Conservation (phyloP, 805 yeast species). For the Cyberlindnera subsufficiens region DNA sequence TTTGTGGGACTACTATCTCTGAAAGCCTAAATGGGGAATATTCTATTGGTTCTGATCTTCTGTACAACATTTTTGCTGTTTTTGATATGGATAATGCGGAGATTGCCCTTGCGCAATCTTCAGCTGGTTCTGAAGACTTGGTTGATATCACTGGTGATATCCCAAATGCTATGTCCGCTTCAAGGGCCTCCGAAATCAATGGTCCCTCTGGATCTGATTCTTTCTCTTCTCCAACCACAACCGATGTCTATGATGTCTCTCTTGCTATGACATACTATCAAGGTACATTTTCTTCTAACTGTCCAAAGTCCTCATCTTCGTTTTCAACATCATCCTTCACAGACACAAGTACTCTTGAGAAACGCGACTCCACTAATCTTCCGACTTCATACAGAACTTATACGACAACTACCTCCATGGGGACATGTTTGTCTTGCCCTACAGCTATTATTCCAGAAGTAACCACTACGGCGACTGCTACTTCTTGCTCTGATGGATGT, state of each 20-base stretch:
- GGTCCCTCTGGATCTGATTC: background rate
- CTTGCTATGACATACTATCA: background rate
- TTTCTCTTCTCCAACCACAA: constrained; percentile 4
- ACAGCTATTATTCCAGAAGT: background rate
- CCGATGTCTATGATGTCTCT: constrained; percentile 1
- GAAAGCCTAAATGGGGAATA: background rate
- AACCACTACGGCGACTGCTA: background rate
- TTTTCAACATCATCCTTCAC: background rate
- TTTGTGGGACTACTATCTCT: constrained; percentile 12
- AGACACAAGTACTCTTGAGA: background rate
- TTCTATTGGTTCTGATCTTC: constrained; percentile 11
- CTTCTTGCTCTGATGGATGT: background rate
- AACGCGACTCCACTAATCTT: background rate
- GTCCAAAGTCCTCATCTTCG: constrained; percentile 1
- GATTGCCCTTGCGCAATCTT: constrained; percentile 13
- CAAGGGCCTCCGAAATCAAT: background rate
- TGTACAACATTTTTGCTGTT: constrained; percentile 12
- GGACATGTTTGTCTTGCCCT: constrained; percentile 4
- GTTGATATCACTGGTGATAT: constrained; percentile 12
- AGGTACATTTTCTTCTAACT: constrained; percentile 2
- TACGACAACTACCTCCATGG: background rate
- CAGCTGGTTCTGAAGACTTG: constrained; percentile 3
- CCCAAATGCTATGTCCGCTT: constrained; percentile 14
- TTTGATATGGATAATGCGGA: constrained; percentile 16
- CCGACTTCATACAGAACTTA: too few relatives aligned